Percentiles rank a stretch among this genome's conserved stretches.
Conservation (phyloP, 208 protist species). For the Perkinsela sp. region DNA sequence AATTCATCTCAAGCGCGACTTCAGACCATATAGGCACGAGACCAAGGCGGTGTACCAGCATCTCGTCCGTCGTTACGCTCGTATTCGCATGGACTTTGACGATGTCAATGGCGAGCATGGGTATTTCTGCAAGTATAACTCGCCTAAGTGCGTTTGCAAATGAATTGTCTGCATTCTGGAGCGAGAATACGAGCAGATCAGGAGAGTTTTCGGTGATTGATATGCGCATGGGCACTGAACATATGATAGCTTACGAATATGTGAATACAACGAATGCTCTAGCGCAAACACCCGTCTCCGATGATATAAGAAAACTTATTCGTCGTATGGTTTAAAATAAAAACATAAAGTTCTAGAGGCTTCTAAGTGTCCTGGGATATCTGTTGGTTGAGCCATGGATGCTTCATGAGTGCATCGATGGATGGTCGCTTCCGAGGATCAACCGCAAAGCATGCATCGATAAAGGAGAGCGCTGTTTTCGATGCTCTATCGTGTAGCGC, state of each 20-base stretch:
- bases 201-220: constrained; percentile 2
- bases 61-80: constrained; percentile 91
- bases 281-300: no score
- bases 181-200: constrained; percentile 58
- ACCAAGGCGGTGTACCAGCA: constrained; percentile 91
- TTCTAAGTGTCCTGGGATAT: no score
- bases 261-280: no score
- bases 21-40: constrained; percentile 79
- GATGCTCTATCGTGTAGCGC: not conserved
- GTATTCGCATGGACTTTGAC: constrained; percentile 79
- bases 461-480: not conserved
- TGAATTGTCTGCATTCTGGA: constrained; percentile 52
- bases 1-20: constrained; percentile 46
- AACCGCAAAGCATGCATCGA: not conserved
- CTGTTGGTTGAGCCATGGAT: not conserved
- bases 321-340: no score
- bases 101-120: constrained; percentile 83
- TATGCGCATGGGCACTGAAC: no score
- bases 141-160: constrained; percentile 85
- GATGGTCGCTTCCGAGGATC: not conserved
- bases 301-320: no score
- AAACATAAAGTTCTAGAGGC: no score
- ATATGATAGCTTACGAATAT: no score
- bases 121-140: constrained; percentile 93
- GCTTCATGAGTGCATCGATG: not conserved